Evolutionary conservation across 129 eudicot species (phyloP), one percentile per base, ranked within the genome.

Genomic region (Flaveria sonorensis): DNA sequence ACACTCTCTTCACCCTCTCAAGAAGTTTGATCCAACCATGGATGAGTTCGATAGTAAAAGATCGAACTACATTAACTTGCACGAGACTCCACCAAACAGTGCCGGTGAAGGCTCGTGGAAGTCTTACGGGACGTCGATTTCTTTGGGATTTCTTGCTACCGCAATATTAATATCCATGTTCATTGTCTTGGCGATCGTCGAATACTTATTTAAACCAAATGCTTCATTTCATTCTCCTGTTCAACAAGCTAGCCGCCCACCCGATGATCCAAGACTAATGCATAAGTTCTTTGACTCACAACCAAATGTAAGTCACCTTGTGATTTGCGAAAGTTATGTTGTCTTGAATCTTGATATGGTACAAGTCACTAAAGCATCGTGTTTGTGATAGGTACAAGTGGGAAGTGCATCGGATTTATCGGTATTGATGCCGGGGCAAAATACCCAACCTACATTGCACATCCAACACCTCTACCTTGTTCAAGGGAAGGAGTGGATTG

Each of bases 391-490:
- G 89, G 88, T 73, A 72, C 80, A 85, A 73, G 71, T 76, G 51
- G 10, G 79, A 39, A 81, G 81, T 83, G 84, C 85, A 6, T 77
- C 90, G 0, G 90, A 88, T 72, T 81, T 86, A 73, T 83, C 93
- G 10, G 93, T 92, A 32, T 76, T 89, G 81, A 92, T 89, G 98
- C 96, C 96, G 14, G 96, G 98, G 18, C 86, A 89, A 62, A 81
- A 65, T 86, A 80, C 77, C 98, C 98, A 5, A 92, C 92, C 59
- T 86, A 76, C 87, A 89, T 92, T 78, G 96, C 98, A 40, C 93
- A 88, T 68, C 93, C 96, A 73, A 90, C 96, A 63, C 98, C 96
- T 76, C 89, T 92, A 71, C 87, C 96, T 73, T 92, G 89, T 79
- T 82, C 83, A 73, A 86, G 96, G 71, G 96, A 92, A 92, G 92